Base-by-base conservation (phyloP, 345 rosid species). In the Arabis hirsuta region DNA sequence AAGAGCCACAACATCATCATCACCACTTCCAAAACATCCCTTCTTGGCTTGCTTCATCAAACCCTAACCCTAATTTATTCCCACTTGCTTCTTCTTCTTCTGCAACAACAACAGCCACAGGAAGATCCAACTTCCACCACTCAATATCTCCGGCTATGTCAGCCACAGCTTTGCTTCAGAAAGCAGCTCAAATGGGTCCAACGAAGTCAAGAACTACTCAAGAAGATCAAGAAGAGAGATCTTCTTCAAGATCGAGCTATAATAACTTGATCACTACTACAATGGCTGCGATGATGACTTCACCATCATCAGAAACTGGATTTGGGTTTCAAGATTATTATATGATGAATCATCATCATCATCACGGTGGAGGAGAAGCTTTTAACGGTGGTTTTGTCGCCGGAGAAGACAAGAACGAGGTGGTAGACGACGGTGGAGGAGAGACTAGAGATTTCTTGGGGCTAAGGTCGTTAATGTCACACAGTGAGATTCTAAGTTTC, bases 391-490 rank as follows among this genome's bases (percentile, higher is more conserved):
- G 16, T 46, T 69, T 75, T 43, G 62, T 79, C 7, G 47, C 56
- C 58, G 63, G 55, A 24, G 74, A 63, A 7, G 66, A 43, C n/a
- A 67, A 68, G 62, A 62, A 58, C 4, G 39, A 39, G 2, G 71
- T 14, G 1, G 71, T 7, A 0, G 55, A 61, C 0, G 74, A 74
- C 0, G 72, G 78, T 44, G 88, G 82, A 71, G 93, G 75, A 29
- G 67, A 87, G 83, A 93, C 97, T 2, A 87, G 97, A 72, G 97
- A 93, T 81, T 93, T 93, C 84, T 81, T 90, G 82, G 97, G 94
- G 46, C 68, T 90, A 31, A 80, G 89, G 67, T 78, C 92, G 6
- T 73, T 88, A 14, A 76, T 76, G 79, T 84, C 96, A 13, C 90
- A 84, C 9, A 83, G 79, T 62, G 93, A 87, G 76, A 85, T 93